Conservation (phyloP, 805 yeast genomes). For the Saccharomycopsis babjevae region DNA sequence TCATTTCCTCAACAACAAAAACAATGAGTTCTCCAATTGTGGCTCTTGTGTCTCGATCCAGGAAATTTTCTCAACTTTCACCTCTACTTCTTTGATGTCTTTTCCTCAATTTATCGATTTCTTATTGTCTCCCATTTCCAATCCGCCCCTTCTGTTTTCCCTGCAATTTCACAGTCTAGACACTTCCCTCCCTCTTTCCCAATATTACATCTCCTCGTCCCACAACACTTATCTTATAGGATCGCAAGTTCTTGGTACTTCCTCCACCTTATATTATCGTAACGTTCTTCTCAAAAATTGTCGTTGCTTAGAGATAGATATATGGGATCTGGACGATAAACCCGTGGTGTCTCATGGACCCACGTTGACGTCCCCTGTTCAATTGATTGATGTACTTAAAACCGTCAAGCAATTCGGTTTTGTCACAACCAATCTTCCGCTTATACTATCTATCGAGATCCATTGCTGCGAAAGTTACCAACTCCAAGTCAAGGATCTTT, state of each 20-base stretch:
- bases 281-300: slow-evolving; percentile 86
- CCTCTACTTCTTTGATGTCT: background rate
- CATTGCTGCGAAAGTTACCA: slow-evolving; percentile 70
- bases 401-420: slow-evolving; percentile 81
- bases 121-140: background rate
- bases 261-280: slow-evolving; percentile 85
- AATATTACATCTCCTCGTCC: slow-evolving; percentile 84
- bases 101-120: background rate
- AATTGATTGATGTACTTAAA: slow-evolving; percentile 56
- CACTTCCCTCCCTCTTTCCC: slow-evolving; percentile 55
- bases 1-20: background rate
- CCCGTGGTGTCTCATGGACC: slow-evolving; percentile 90
- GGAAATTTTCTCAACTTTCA: background rate
- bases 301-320: slow-evolving; percentile 86
- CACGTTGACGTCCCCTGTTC: slow-evolving; percentile 67
- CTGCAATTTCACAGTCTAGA: background rate
- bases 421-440: slow-evolving; percentile 75
- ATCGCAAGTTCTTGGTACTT: slow-evolving; percentile 74
- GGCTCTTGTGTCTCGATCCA: too few relatives aligned
- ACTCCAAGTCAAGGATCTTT: slow-evolving; percentile 37
- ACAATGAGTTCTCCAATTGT: background rate
- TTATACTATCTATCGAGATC: slow-evolving; percentile 77
- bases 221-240: slow-evolving; percentile 91
- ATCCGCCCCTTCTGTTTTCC: background rate
- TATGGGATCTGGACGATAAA: slow-evolving; percentile 72